These are phyloP conservation scores for Arctostaphylos glauca DNA, from an alignment of 148 eudicot species.

Conservation along the genomic window DNA sequence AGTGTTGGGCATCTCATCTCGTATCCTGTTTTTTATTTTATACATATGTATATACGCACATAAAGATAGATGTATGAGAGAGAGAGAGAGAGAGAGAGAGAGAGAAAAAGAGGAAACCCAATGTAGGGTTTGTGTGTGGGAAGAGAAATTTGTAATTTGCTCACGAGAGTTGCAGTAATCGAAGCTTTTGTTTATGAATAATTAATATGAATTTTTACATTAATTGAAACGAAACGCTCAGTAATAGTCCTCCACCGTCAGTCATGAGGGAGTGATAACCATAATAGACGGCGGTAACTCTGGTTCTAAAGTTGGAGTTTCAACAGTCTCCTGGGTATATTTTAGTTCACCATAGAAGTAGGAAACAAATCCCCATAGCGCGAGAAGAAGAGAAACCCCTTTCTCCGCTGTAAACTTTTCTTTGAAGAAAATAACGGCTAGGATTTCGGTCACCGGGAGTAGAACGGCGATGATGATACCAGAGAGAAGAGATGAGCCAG, in stretches of 20 bases:
- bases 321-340: not conserved
- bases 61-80: no score
- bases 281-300: not conserved
- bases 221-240: not conserved
- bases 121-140: no score
- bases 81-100: no score
- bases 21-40: no score
- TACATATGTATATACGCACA: no score
- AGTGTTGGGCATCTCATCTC: no score
- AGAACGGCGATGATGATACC: conserved; percentile 42
- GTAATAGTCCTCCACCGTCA: not conserved
- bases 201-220: not conserved
- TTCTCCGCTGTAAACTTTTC: not conserved
- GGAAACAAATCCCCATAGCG: not conserved
- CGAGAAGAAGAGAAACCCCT: not conserved
- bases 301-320: not conserved
- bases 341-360: not conserved
- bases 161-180: no score
- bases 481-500: conserved; percentile 28
- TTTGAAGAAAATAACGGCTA: conserved; percentile 24
- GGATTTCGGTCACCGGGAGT: conserved; percentile 41
- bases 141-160: no score
- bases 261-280: not conserved
- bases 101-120: no score
- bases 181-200: no score